phyloP scores from a whole-genome alignment of 495 filamentous ascomycete species.

The Lasiosphaeria miniovina region DNA sequence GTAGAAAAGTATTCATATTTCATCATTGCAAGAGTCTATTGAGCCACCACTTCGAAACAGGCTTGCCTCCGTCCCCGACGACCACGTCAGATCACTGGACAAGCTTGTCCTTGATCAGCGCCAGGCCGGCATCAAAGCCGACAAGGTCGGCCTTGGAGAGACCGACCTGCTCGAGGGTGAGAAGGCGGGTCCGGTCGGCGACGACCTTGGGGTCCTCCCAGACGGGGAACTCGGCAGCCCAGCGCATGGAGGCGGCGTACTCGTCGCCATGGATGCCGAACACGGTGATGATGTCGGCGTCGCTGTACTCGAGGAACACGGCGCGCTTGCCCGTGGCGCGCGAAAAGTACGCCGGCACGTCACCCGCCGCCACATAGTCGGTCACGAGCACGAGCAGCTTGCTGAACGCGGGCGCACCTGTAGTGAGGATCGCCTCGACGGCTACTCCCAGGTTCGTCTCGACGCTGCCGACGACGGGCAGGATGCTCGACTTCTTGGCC shows the following conservation, averaged over 20 bases:
- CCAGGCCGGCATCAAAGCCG: neutral
- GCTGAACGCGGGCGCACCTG: conserved; percentile 4
- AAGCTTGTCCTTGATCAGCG: neutral
- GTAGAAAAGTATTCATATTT: too few species aligned
- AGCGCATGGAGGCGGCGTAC: conserved; percentile 5
- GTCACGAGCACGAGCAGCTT: conserved; percentile 9
- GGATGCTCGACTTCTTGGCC: neutral
- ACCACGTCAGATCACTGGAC: too few species aligned
- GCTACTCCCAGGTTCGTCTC: conserved; percentile 4
- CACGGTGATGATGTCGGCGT: conserved; percentile 2
- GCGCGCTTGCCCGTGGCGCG: conserved; percentile 3
- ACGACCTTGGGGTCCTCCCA: conserved; percentile 1
- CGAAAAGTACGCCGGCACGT: neutral
- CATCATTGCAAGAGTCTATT: too few species aligned
- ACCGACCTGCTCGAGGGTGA: conserved; percentile 1
- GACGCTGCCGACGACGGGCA: conserved; percentile 8
- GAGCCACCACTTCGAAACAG: too few species aligned
- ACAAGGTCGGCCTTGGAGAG: neutral
- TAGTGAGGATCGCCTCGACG: conserved; percentile 7
- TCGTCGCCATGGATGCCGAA: conserved; percentile 9
- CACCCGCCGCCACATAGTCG: conserved; percentile 3
- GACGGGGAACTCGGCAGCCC: conserved; percentile 9
- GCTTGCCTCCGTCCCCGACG: too few species aligned
- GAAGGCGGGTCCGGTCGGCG: neutral
- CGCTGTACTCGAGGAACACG: neutral